Conservation (phyloP, 345 rosid genomes). For the Geranium brycei region DNA sequence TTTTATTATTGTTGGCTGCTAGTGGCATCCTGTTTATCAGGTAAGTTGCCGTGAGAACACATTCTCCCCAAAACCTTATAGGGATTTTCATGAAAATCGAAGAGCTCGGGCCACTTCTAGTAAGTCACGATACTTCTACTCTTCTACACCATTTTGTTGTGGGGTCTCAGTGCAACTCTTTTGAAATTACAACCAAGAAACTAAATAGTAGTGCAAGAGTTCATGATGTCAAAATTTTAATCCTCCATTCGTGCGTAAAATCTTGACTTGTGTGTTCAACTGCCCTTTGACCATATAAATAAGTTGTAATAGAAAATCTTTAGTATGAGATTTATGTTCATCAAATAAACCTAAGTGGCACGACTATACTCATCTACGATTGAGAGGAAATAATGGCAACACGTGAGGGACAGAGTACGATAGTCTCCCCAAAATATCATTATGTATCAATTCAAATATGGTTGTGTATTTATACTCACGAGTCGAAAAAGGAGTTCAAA, state of each 20-base stretch:
- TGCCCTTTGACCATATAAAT: neutral
- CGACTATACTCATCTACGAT: neutral
- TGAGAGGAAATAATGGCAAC: neutral
- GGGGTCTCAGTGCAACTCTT: constrained; percentile 2
- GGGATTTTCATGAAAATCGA: constrained; percentile 1
- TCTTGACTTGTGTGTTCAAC: too few relatives aligned
- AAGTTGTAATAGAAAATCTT: neutral
- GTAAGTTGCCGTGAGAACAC: neutral
- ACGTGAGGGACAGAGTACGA: neutral
- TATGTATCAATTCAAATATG: neutral
- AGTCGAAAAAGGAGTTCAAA: too few relatives aligned
- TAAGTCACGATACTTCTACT: neutral
- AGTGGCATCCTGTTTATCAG: neutral
- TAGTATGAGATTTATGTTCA: too few relatives aligned
- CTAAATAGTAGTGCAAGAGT: neutral
- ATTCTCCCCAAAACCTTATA: constrained; percentile 1
- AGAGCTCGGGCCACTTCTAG: constrained; percentile 1
- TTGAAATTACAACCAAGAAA: neutral
- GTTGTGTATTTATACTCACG: too few relatives aligned
- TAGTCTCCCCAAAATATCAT: constrained; percentile 3
- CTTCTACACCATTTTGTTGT: constrained; percentile 6
- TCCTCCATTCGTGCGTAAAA: neutral
- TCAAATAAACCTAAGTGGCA: too few relatives aligned
- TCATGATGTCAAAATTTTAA: neutral
- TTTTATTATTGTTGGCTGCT: neutral